A percentile compares a stretch with the other conserved stretches of the same genome.
These are phyloP conservation scores for Clohesyomyces aquaticus DNA, from an alignment of 495 filamentous ascomycete genomes.

Conservation along the genomic window DNA sequence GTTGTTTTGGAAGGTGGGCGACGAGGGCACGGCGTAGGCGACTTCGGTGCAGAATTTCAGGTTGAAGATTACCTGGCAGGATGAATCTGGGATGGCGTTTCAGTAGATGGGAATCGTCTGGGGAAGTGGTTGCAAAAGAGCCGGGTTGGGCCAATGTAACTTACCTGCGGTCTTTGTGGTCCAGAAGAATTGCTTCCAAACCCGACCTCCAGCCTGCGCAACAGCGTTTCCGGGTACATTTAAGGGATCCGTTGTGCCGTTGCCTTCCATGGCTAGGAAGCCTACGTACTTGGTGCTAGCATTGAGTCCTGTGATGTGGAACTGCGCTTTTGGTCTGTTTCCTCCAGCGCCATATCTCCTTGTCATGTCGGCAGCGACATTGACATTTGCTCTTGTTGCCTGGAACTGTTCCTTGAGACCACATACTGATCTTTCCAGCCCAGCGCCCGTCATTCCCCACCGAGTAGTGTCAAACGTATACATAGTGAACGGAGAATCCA, in stretches of 20 bases:
- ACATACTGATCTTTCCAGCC: constrained; percentile 59
- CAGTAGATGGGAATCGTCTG: constrained; percentile 38
- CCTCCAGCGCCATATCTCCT: constrained; percentile 70
- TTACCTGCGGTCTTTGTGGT: constrained; percentile 78
- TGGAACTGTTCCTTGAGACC: constrained; percentile 54
- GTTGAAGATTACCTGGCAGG: constrained; percentile 83
- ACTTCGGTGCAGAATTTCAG: constrained; percentile 83
- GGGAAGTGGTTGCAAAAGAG: too few relatives aligned
- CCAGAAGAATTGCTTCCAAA: constrained; percentile 50
- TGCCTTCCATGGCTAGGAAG: constrained; percentile 67
- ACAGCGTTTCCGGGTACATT: constrained; percentile 23
- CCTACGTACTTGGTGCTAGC: constrained; percentile 68
- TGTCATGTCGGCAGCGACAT: constrained; percentile 56
- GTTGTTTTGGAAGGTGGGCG: constrained; percentile 56
- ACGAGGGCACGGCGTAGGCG: constrained; percentile 87
- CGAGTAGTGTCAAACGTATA: constrained; percentile 73
- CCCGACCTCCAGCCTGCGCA: constrained; percentile 58
- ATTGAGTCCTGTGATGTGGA: constrained; percentile 77
- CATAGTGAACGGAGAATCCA: constrained; percentile 69
- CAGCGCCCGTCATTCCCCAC: constrained; percentile 54
- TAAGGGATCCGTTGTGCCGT: constrained; percentile 46
- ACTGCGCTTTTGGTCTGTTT: constrained; percentile 77
- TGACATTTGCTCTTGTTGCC: constrained; percentile 39
- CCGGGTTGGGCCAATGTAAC: constrained; percentile 31
- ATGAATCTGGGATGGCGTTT: constrained; percentile 52